phyloP scores from a whole-genome alignment of 768 basidiomycete species.

The Termitomyces sp. region DNA sequence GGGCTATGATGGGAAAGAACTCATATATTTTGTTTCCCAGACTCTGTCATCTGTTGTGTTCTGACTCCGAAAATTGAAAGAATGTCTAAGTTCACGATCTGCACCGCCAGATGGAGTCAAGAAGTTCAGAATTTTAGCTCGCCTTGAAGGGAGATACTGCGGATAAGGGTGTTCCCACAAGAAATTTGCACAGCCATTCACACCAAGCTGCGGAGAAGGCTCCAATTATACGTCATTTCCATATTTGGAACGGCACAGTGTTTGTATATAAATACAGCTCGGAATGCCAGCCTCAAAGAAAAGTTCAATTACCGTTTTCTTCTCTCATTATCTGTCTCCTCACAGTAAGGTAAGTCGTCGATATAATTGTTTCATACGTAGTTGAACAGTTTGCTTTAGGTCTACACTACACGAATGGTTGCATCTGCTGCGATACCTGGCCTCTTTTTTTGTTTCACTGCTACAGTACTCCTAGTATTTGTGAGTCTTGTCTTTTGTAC shows the following conservation, averaged over 20 bases:
- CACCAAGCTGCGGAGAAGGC: conserved; percentile 1
- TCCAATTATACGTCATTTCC: conserved; percentile 7
- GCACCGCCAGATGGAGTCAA: too few species aligned
- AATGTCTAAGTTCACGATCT: too few species aligned
- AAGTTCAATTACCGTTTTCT: not conserved
- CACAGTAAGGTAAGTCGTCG: not conserved
- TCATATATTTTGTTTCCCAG: too few species aligned
- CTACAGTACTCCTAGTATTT: conserved; percentile 62
- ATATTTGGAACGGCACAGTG: not conserved
- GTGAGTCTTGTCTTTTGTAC: conserved; percentile 24
- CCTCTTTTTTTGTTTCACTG: conserved; percentile 66
- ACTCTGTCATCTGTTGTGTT: too few species aligned
- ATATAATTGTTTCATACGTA: not conserved
- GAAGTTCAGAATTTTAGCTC: too few species aligned
- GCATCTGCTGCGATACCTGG: conserved; percentile 63
- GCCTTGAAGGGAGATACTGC: not conserved
- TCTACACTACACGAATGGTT: conserved; percentile 27
- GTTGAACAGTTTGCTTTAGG: not conserved
- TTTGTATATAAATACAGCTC: conserved; percentile 6
- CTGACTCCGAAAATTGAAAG: too few species aligned
- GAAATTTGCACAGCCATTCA: conserved; percentile 1
- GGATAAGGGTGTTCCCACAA: not conserved
- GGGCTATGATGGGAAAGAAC: too few species aligned
- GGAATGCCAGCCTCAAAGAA: not conserved
- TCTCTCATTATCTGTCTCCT: not conserved